These are phyloP conservation scores for Yamadazyma nakazawae DNA, from an alignment of 805 yeast species.

Conservation along the genomic window DNA sequence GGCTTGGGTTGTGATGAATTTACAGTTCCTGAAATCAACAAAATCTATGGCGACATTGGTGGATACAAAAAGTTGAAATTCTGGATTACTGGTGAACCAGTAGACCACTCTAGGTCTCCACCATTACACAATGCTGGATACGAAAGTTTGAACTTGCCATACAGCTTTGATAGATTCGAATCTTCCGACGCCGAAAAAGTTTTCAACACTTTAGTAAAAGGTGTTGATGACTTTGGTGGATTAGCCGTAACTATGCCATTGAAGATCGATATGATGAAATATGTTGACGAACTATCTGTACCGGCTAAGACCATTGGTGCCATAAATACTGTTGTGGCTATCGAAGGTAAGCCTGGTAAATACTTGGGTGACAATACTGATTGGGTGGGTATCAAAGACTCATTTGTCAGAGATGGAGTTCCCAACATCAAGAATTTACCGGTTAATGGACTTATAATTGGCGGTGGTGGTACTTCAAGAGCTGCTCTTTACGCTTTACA, in stretches of 20 bases:
- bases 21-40: conserved; percentile 61
- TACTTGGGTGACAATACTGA: conserved; percentile 90
- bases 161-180: conserved; percentile 64
- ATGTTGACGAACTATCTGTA: conserved; percentile 62
- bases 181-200: conserved; percentile 61
- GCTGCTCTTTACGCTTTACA: conserved; percentile 90
- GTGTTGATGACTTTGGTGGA: conserved; percentile 71
- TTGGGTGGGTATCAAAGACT: conserved; percentile 81
- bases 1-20: conserved; percentile 60
- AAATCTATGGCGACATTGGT: conserved; percentile 56
- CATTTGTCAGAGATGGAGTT: conserved; percentile 64
- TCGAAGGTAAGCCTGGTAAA: conserved; percentile 30
- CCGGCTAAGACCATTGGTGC: conserved; percentile 88
- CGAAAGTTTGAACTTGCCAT: conserved; percentile 71
- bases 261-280: conserved; percentile 73
- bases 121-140: conserved; percentile 79
- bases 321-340: conserved; percentile 75
- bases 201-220: conserved; percentile 44
- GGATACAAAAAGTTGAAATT: conserved; percentile 56
- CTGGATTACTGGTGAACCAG: conserved; percentile 78
- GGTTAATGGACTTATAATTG: conserved; percentile 73
- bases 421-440: conserved; percentile 34
- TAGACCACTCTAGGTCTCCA: conserved; percentile 88
- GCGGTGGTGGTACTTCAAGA: conserved; percentile 97
- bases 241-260: conserved; percentile 92